Percentiles rank a stretch among this genome's conserved stretches.
phyloP scores from a whole-genome alignment of 805 yeast genomes.

The Nematodospora valgi region DNA sequence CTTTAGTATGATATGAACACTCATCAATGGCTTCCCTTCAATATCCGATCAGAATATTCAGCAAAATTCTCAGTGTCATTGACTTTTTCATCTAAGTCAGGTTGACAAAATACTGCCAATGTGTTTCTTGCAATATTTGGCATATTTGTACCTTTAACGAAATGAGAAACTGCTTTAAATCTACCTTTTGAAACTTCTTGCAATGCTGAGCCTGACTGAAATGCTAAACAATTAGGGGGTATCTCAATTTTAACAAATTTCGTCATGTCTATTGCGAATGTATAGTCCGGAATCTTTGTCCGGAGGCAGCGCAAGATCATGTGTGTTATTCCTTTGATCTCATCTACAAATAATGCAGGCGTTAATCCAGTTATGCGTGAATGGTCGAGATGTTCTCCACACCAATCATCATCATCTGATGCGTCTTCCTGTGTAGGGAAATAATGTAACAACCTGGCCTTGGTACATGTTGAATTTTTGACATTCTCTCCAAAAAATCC shows the following conservation, averaged over 20 bases:
- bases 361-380: slow-evolving; percentile 59
- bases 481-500: slow-evolving; percentile 43
- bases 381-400: slow-evolving; percentile 62
- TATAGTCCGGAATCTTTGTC: slow-evolving; percentile 38
- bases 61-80: slow-evolving; percentile 48
- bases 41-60: slow-evolving; percentile 40
- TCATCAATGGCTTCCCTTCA: slow-evolving; percentile 35
- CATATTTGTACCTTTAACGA: slow-evolving; percentile 42
- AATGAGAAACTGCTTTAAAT: slow-evolving; percentile 59
- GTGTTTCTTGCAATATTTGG: slow-evolving; percentile 47
- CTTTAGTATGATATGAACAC: background rate
- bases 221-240: slow-evolving; percentile 54
- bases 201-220: slow-evolving; percentile 58
- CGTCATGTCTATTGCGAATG: slow-evolving; percentile 51
- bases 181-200: slow-evolving; percentile 46
- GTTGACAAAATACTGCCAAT: slow-evolving; percentile 62
- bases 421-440: slow-evolving; percentile 29
- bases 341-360: slow-evolving; percentile 49
- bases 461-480: slow-evolving; percentile 47
- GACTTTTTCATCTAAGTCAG: slow-evolving; percentile 48
- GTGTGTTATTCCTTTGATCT: slow-evolving; percentile 19
- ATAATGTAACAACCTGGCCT: slow-evolving; percentile 57
- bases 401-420: slow-evolving; percentile 43
- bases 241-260: slow-evolving; percentile 47
- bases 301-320: slow-evolving; percentile 13